Evolutionary conservation across 2,329 filamentous ascomycete species (phyloP), one percentile per base, ranked within the genome.

Genomic region (Aspergillus pseudoterreus): DNA sequence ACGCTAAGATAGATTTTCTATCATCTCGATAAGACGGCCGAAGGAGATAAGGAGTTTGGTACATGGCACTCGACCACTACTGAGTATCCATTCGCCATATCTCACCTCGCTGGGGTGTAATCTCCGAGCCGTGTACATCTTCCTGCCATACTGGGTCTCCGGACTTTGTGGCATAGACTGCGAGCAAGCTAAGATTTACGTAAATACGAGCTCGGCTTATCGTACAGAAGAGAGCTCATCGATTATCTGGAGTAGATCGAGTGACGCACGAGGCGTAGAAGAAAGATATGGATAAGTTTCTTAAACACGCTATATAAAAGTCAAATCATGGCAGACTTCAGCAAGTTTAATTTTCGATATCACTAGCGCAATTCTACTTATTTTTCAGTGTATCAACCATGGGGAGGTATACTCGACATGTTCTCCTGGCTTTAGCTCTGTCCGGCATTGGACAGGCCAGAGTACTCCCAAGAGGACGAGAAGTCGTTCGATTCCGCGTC

Each of bases 401-500:
- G 11, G 14, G 35, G 12, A 38, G 12, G 8, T 38, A 38, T 38
- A 38, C 35, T 4, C 35, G 35, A 2, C 11, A 38, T 38, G 6
- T 38, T 2, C 35, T 38, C 15, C 35, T 38, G 14, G 35, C 35
- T 17, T 17, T 38, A n/a, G 35, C 14, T 11, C 35, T 38, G 2
- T n/a, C 14, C 15, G 35, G 35, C 35, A n/a, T 41, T 30, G 9
- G 41, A 47, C 6, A 38, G 39, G 15, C 43, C 35, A 15, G 21
- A 45, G 10, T 38, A 6, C 35, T 38, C 35, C 35, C 47, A 52
- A 3, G 43, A 33, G 10, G 43, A 50, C 6, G 1, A 24, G 52
- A 59, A 1, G 15, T 58, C 9, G 45, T 61, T 12, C 52, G 50
- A n/a, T 65, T 71, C 41, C 66, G 66, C 49, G 66, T 65, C 14